Conservation (phyloP, 192 early-diverging fungal species). For the Podila clonocystis region DNA sequence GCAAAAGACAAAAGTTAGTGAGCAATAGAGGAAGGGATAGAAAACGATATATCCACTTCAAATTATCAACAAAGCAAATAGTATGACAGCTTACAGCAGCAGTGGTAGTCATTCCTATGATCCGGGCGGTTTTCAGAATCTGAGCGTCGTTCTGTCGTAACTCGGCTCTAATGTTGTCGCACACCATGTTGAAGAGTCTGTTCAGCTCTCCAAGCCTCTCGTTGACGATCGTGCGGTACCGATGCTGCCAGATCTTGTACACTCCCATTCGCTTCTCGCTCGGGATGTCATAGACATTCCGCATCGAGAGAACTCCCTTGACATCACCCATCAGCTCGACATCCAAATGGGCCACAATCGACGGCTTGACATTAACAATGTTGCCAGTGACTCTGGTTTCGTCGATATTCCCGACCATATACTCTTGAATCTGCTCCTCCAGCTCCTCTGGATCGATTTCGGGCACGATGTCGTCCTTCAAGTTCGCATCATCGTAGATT, state of each 20-base stretch:
- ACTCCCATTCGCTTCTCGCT: slow-evolving; percentile 35
- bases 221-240: slow-evolving; percentile 9
- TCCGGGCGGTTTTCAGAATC: slow-evolving; percentile 32
- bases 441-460: slow-evolving; percentile 64
- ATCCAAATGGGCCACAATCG: slow-evolving; percentile 30
- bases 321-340: slow-evolving; percentile 25
- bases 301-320: background rate
- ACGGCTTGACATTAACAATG: slow-evolving; percentile 26
- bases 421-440: slow-evolving; percentile 53
- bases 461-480: slow-evolving; percentile 47
- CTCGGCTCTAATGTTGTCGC: slow-evolving; percentile 31
- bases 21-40: no score
- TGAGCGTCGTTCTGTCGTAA: slow-evolving; percentile 27
- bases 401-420: slow-evolving; percentile 44
- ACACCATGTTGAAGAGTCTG: slow-evolving; percentile 20
- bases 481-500: slow-evolving; percentile 37
- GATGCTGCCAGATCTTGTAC: slow-evolving; percentile 46
- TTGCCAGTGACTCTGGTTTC: slow-evolving; percentile 14
- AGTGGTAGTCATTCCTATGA: slow-evolving; percentile 71
- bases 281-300: slow-evolving; percentile 49
- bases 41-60: no score
- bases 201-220: slow-evolving; percentile 14
- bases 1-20: no score
- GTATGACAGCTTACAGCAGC: slow-evolving; percentile 56
- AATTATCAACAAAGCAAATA: background rate